Evolutionary conservation across 2,329 filamentous ascomycete genomes (phyloP).

Genomic region (Zasmidium angulare): DNA sequence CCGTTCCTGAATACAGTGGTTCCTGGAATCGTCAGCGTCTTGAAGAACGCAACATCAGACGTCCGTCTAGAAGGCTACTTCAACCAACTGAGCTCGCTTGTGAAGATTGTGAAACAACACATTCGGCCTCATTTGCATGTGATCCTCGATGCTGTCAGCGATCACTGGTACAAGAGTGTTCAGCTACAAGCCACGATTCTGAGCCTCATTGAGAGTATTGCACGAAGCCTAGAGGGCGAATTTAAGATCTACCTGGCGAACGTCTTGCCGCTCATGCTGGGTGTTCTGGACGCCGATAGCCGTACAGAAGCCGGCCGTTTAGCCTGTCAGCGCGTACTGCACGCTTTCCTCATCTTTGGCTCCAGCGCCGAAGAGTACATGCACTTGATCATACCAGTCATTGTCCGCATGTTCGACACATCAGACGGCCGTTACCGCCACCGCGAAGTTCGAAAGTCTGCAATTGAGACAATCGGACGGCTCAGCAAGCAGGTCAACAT

Average conservation of each 20-base stretch:
- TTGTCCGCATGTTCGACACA: slow-evolving; percentile 92
- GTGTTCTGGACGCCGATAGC: slow-evolving; percentile 83
- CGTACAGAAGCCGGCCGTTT: slow-evolving; percentile 63
- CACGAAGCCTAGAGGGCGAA: slow-evolving; percentile 89
- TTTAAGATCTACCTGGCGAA: slow-evolving; percentile 95
- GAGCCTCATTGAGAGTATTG: slow-evolving; percentile 88
- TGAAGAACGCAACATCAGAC: slow-evolving; percentile 73
- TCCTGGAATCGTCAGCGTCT: slow-evolving; percentile 87
- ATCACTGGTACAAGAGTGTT: slow-evolving; percentile 82
- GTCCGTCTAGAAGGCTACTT: slow-evolving; percentile 82
- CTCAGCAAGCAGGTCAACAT: slow-evolving; percentile 95
- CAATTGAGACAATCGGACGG: slow-evolving; percentile 92
- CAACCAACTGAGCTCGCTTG: slow-evolving; percentile 89
- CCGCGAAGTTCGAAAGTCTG: slow-evolving; percentile 76
- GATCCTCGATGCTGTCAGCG: slow-evolving; percentile 81
- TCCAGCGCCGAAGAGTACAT: slow-evolving; percentile 97
- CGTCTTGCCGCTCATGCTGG: slow-evolving; percentile 88
- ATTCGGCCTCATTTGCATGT: slow-evolving; percentile 86
- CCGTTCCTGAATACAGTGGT: slow-evolving; percentile 92
- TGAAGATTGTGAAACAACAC: slow-evolving; percentile 93
- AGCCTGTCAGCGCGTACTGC: slow-evolving; percentile 66
- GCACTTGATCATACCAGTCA: slow-evolving; percentile 95
- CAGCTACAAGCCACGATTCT: slow-evolving; percentile 89
- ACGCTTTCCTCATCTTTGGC: slow-evolving; percentile 94
- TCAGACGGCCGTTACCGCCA: slow-evolving; percentile 29